These are phyloP conservation scores for Barnettozyma pratensis DNA, from an alignment of 805 yeast species.

Conservation along the genomic window DNA sequence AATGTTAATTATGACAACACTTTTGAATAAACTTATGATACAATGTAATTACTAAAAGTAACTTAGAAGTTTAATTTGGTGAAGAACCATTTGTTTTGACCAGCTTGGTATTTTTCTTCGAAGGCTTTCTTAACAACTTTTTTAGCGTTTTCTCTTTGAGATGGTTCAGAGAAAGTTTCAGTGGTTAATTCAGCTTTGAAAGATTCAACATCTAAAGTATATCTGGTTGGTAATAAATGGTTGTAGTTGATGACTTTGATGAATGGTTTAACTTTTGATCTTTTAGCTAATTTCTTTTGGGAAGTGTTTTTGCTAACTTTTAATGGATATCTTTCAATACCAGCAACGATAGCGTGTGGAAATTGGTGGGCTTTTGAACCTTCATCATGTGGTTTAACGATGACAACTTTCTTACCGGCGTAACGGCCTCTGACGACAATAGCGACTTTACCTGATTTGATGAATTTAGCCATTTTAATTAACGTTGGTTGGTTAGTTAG, in stretches of 20 bases:
- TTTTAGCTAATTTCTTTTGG: conserved; percentile 94
- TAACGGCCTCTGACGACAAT: conserved; percentile 99
- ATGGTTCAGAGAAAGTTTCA: conserved; percentile 95
- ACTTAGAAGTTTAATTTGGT: conserved; percentile 85
- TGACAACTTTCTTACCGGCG: conserved; percentile 99
- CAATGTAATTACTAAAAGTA: conserved; percentile 26
- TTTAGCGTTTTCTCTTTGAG: conserved; percentile 98
- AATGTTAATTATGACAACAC: neutral
- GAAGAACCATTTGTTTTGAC: conserved; percentile 99
- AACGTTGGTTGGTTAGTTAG: conserved; percentile 6
- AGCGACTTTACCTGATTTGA: conserved; percentile 31
- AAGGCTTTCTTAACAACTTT: conserved; percentile 98
- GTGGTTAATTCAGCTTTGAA: conserved; percentile 88
- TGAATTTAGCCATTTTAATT: neutral
- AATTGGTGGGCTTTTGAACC: conserved; percentile 98
- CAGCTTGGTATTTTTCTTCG: conserved; percentile 99
- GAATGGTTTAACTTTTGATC: conserved; percentile 98
- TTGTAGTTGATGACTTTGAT: conserved; percentile 99
- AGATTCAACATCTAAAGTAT: conserved; percentile 93
- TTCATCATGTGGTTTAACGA: conserved; percentile 96
- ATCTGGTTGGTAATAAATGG: conserved; percentile 99
- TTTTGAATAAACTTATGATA: conserved; percentile 4
- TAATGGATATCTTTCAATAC: conserved; percentile 97
- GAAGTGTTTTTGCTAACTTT: conserved; percentile 94
- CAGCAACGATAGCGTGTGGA: conserved; percentile 99